Evolutionary conservation across 2,329 filamentous ascomycete genomes (phyloP), one percentile per base, ranked within the genome.

Genomic region (Neurospora crassa): DNA sequence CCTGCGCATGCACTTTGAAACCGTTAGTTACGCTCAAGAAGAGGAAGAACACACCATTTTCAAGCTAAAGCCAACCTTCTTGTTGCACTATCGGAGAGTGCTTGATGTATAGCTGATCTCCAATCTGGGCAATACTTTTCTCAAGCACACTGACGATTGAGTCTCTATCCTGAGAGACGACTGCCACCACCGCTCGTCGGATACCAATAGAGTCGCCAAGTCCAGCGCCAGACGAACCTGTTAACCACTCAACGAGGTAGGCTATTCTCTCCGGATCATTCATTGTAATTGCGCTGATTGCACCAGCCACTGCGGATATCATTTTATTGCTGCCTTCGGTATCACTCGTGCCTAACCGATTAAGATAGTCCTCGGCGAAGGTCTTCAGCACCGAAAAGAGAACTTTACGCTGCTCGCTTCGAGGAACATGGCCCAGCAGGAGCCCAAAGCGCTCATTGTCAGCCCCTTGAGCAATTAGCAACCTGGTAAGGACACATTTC

Each of bases 31-130:
- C 74, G 71, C 8, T 41, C 34, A 0, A 5, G 20, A 7, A 4
- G 18, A 29, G 7, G n/a, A 37, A 42, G 8, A 53, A 37, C 41
- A 8, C 45, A 16, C 40, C n/a, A 5, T 0, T 34, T 24, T 2
- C n/a, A 16, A 1, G 11, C 5, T 18, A 14, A n/a, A 16, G 78
- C 81, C 76, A 81, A 92, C 93, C 91, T 86, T 98, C 93, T 85
- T 99, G 96, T 77, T 94, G 92, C 47, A 96, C 78, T n/a, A 92
- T 88, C 5, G 94, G 90, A 0, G 91, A 88, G 80, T 98, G 94
- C 71, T 89, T 92, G 75, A 98, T 93, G 77, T 94, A 97, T 12
- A 98, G 83, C 68, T 91, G 89, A 76, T 97, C 94, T 0, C 93
- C 92, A 79, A 98, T 97, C 68, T 91, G 88, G 47, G 83, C 84